phyloP scores from a whole-genome alignment of 2,329 filamentous ascomycete species.

The Penicillium hesseltinei region DNA sequence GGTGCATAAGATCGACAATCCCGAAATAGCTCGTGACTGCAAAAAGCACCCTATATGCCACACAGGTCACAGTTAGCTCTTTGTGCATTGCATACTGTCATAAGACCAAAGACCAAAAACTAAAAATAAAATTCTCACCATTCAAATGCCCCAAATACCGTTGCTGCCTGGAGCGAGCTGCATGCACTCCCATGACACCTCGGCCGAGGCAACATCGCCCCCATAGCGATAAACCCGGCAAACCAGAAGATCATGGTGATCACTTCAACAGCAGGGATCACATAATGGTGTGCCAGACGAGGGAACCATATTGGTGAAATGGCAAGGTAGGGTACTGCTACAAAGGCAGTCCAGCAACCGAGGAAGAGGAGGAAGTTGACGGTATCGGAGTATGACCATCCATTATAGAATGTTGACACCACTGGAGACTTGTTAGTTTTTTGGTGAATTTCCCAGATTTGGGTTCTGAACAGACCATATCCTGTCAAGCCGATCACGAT shows the following conservation, averaged over 20 bases:
- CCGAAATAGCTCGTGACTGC: constrained; percentile 51
- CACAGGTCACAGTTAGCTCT: neutral
- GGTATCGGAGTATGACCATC: constrained; percentile 53
- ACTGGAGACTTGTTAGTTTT: constrained; percentile 45
- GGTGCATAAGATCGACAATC: constrained; percentile 47
- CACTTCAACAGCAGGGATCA: constrained; percentile 65
- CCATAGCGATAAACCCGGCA: constrained; percentile 75
- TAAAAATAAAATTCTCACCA: constrained; percentile 35
- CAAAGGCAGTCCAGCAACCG: constrained; percentile 71
- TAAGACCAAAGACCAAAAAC: neutral
- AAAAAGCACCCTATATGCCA: constrained; percentile 41
- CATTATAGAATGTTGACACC: constrained; percentile 48
- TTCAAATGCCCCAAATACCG: constrained; percentile 50
- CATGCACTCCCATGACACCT: constrained; percentile 55
- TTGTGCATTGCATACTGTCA: neutral
- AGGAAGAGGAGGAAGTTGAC: constrained; percentile 79
- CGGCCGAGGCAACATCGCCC: constrained; percentile 60
- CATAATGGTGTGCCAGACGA: constrained; percentile 61
- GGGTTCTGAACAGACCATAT: constrained; percentile 58
- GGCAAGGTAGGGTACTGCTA: constrained; percentile 66
- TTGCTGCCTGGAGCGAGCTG: constrained; percentile 55
- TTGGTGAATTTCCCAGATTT: no score
- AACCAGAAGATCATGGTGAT: constrained; percentile 89
- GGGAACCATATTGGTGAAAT: constrained; percentile 64
- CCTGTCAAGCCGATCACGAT: constrained; percentile 73